Conservation (phyloP, 352 stramenopile genomes). For the Globisporangium cederbergense region DNA sequence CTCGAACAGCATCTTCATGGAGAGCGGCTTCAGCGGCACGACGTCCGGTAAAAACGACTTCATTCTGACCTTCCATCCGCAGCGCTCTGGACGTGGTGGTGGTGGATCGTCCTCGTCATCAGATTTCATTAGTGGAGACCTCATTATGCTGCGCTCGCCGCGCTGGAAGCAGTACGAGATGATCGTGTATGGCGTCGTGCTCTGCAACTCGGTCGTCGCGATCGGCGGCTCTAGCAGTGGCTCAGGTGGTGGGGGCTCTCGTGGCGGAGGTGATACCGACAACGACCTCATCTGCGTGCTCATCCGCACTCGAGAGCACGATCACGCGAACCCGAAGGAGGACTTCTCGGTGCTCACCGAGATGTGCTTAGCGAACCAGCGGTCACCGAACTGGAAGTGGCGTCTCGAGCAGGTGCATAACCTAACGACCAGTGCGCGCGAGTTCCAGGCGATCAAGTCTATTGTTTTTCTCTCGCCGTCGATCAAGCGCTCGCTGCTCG, state of each 20-base stretch:
- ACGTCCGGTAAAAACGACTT: slow-evolving; percentile 42
- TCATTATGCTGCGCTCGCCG: slow-evolving; percentile 56
- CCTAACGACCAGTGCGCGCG: slow-evolving; percentile 68
- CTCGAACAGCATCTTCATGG: slow-evolving; percentile 59
- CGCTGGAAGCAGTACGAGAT: slow-evolving; percentile 59
- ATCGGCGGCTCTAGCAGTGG: slow-evolving; percentile 19
- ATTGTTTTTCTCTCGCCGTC: slow-evolving; percentile 48
- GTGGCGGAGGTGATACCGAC: slow-evolving; percentile 16
- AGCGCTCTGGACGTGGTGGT: slow-evolving; percentile 18
- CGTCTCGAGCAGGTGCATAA: slow-evolving; percentile 68
- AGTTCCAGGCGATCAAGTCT: slow-evolving; percentile 77
- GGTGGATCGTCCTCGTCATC: slow-evolving; percentile 12
- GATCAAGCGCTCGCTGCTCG: slow-evolving; percentile 48
- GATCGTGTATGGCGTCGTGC: slow-evolving; percentile 56
- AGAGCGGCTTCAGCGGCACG: slow-evolving; percentile 62
- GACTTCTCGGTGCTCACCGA: slow-evolving; percentile 55
- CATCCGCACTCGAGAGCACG: slow-evolving; percentile 34
- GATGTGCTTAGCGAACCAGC: slow-evolving; percentile 68
- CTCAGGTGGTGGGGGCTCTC: background rate
- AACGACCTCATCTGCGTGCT: slow-evolving; percentile 64
- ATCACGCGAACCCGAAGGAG: slow-evolving; percentile 21
- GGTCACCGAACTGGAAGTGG: slow-evolving; percentile 52
- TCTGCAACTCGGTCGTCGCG: slow-evolving; percentile 68
- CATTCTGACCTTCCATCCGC: slow-evolving; percentile 54
- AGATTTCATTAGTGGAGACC: slow-evolving; percentile 61